Percentiles rank a stretch among this genome's conserved stretches.
These are phyloP conservation scores for Myrica gale DNA, from an alignment of 306 rosid genomes.

Conservation along the genomic window DNA sequence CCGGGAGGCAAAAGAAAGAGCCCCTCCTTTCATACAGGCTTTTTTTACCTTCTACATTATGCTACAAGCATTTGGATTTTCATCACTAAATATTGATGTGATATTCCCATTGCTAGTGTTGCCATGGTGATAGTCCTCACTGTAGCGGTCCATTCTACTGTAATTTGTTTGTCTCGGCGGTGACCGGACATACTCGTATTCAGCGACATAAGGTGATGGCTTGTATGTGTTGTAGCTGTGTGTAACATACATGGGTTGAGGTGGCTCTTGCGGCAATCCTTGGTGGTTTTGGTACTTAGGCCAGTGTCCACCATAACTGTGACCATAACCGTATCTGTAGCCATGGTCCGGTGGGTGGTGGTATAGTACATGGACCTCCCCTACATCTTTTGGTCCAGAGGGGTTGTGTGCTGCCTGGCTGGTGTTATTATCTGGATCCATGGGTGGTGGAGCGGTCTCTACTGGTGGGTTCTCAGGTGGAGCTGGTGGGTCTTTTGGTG, in stretches of 20 bases:
- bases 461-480: conserved; percentile 35
- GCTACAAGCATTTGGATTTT: conserved; percentile 90
- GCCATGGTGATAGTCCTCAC: conserved; percentile 41
- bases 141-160: conserved; percentile 43
- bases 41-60: conserved; percentile 40
- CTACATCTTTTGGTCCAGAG: conserved; percentile 33
- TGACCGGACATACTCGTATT: conserved; percentile 58
- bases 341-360: conserved; percentile 43
- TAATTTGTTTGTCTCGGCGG: conserved; percentile 43
- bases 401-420: conserved; percentile 33
- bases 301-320: conserved; percentile 37
- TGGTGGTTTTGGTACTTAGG: conserved; percentile 37
- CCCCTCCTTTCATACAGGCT: conserved; percentile 6
- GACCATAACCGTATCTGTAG: conserved; percentile 36
- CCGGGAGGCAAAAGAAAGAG: conserved; percentile 5
- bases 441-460: conserved; percentile 29
- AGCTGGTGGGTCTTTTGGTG: conserved; percentile 34
- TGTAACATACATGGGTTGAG: conserved; percentile 40
- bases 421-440: conserved; percentile 29
- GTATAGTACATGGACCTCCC: conserved; percentile 45
- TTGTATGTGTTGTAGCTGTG: conserved; percentile 66
- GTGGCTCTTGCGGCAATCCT: conserved; percentile 29
- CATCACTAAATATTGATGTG: conserved; percentile 79
- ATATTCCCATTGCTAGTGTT: conserved; percentile 44
- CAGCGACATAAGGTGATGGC: conserved; percentile 58